Evolutionary conservation across 192 early-diverging fungal species (phyloP), one percentile per base, ranked within the genome.

Genomic region (Bifiguratus adelaidae): DNA sequence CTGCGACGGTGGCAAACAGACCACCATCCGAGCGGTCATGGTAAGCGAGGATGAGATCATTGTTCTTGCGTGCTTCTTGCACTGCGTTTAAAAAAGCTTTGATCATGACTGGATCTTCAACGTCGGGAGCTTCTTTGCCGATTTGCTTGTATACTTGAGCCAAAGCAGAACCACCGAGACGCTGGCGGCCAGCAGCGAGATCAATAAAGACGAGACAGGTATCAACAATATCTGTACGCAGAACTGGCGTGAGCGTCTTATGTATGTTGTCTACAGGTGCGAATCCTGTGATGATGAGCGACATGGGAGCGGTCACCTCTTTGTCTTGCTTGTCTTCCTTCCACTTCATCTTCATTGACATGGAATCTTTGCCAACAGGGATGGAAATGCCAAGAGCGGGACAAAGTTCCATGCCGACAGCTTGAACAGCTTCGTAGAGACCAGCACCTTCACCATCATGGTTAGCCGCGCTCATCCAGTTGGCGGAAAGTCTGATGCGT

Each of bases 21-120:
- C 97, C 97, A 53, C 97, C 97, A 73, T 99, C 97, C 3, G 92
- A 95, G 33, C 93, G 85, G 60, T 99, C 97, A 67, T 99, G 97
- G 74, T 97, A 99, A 26, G 97, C 92, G 34, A 92, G 68, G 2
- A 99, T 53, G 34, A 77, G 54, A 2, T 48, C 55, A 15, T 40
- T 22, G 16, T 44, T 33, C 8, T 48, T 19, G 33, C 77, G 66
- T 13, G 65, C 56, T 3, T 48, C 50, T 51, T 86, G 81, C 52
- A 99, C 64, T 7, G 67, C 63, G 32, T 76, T 69, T 73, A 94
- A 95, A 64, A 97, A 93, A 12, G 69, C 60, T 49, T 74, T 81
- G 47, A 99, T 65, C 0, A 71, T 36, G 5, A 53, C 59, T 0
- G 82, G 60, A 36, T 85, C 66, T 52, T 88, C 93, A 15, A 92